Percentiles rank a stretch among this genome's conserved stretches.
Conservation (phyloP, 2,329 filamentous ascomycete genomes). For the Ilyonectria sp. region DNA sequence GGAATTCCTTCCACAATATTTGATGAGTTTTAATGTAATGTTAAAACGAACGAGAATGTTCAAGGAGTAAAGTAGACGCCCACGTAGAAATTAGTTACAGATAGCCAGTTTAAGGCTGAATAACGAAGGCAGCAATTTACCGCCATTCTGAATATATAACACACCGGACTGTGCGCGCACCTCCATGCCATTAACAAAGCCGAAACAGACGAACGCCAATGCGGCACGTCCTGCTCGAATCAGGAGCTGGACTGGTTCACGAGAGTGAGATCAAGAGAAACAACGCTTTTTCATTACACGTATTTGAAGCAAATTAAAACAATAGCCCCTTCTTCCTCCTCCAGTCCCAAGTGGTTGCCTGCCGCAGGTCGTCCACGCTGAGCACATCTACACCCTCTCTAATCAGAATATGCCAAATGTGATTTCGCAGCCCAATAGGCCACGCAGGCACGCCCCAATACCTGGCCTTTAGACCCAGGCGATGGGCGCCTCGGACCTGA, state of each 20-base stretch:
- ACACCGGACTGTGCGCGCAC: too few relatives aligned
- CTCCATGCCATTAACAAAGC: too few relatives aligned
- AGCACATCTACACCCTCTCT: conserved; percentile 4
- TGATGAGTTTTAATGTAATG: too few relatives aligned
- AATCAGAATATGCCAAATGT: conserved; percentile 8
- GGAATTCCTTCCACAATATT: too few relatives aligned
- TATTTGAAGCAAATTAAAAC: conserved; percentile 2
- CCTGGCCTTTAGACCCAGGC: conserved; percentile 1
- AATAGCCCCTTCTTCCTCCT: conserved; percentile 1
- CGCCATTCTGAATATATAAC: too few relatives aligned
- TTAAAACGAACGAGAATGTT: neutral
- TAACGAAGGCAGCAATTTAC: too few relatives aligned
- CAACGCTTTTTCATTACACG: neutral
- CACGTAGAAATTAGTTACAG: too few relatives aligned
- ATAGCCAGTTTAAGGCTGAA: too few relatives aligned
- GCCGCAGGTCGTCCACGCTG: conserved; percentile 4
- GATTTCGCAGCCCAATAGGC: conserved; percentile 4
- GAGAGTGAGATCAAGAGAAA: neutral
- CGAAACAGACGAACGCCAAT: too few relatives aligned
- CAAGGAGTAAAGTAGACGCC: too few relatives aligned
- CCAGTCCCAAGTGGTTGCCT: conserved; percentile 6
- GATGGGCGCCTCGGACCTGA: conserved; percentile 8
- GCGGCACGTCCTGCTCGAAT: too few relatives aligned
- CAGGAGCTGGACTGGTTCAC: too few relatives aligned
- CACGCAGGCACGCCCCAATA: conserved; percentile 7